phyloP scores from a whole-genome alignment of 257 asterid species.

The Ilex asprella region DNA sequence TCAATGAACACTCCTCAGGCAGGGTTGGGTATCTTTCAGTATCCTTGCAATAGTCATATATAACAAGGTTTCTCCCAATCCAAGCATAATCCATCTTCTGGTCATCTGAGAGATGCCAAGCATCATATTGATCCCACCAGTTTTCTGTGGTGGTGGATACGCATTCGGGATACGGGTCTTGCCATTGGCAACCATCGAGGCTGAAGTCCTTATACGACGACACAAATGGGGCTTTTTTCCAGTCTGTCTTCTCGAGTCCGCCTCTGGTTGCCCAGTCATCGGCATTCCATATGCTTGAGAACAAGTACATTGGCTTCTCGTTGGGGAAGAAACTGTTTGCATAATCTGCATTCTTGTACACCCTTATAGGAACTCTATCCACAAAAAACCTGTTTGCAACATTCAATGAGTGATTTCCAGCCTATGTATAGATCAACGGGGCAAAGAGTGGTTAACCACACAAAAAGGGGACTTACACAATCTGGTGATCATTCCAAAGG shows the following conservation, averaged over 20 bases:
- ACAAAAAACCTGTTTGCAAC: constrained; percentile 55
- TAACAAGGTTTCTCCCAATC: constrained; percentile 86
- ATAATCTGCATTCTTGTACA: constrained; percentile 84
- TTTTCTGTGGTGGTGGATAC: constrained; percentile 67
- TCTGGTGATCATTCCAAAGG: constrained; percentile 76
- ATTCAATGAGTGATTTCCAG: no score
- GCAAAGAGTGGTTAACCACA: background rate
- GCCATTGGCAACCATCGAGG: constrained; percentile 81
- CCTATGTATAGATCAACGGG: background rate
- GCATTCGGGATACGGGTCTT: constrained; percentile 81
- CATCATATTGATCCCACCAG: constrained; percentile 91
- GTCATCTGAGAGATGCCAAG: constrained; percentile 65
- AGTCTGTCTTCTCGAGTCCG: constrained; percentile 89
- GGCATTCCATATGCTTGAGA: constrained; percentile 97
- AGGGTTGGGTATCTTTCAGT: constrained; percentile 37
- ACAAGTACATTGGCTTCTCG: constrained; percentile 78
- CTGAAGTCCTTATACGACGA: constrained; percentile 72
- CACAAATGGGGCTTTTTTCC: constrained; percentile 83
- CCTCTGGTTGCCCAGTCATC: constrained; percentile 99
- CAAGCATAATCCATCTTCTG: constrained; percentile 72
- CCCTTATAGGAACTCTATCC: constrained; percentile 69
- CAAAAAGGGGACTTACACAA: constrained; percentile 40
- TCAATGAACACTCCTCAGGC: constrained; percentile 87
- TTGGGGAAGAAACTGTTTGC: constrained; percentile 82
- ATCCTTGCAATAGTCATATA: constrained; percentile 83